Evolutionary conservation across 1,139 yeast species (phyloP), one percentile per base, ranked within the genome.

Genomic region (Arxiozyma bovina): DNA sequence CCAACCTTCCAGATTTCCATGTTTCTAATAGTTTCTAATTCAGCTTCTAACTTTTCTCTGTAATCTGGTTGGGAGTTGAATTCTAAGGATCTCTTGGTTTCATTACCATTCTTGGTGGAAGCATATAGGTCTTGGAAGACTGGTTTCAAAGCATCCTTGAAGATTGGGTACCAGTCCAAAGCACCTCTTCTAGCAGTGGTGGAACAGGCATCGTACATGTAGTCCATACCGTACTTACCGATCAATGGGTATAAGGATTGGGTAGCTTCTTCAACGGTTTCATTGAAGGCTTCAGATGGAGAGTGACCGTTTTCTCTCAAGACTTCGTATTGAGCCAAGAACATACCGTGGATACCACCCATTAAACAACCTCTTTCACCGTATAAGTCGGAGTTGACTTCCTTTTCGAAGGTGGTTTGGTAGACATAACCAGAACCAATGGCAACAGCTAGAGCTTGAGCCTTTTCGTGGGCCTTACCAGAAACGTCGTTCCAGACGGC

Each of bases 291-390:
- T 82, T 93, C 99, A 61, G 97, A 89, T 79, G 99, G 99, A 65
- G 97, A 81, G 86, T 93, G 99, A 65, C 99, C 99, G 74, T 94
- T 90, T 82, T 91, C 98, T 82, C 99, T 91, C 76, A 93, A 85
- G 62, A 93, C 99, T 78, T 93, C 99, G 83, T 93, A 93, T 81
- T 93, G 99, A 68, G 99, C 99, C 72, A 93, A 83, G 91, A 93
- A 93, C 98, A 93, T 93, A 82, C 99, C 99, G 82, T 93, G 99
- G 82, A 93, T 91, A 83, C 99, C 99, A 75, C 99, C 99, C 99
- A 93, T 93, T 70, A 93, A 83, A 80, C 98, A 91, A 73, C 99
- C 99, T 83, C 99, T 90, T 83, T 93, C 99, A 80, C 99, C 99
- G 80, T 93, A 93, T 74, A 93, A 83, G 77, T 93, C 99, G 64